Evolutionary conservation across 768 basidiomycete species (phyloP), one percentile per base, ranked within the genome.

Genomic region (Lactarius deliciosus): DNA sequence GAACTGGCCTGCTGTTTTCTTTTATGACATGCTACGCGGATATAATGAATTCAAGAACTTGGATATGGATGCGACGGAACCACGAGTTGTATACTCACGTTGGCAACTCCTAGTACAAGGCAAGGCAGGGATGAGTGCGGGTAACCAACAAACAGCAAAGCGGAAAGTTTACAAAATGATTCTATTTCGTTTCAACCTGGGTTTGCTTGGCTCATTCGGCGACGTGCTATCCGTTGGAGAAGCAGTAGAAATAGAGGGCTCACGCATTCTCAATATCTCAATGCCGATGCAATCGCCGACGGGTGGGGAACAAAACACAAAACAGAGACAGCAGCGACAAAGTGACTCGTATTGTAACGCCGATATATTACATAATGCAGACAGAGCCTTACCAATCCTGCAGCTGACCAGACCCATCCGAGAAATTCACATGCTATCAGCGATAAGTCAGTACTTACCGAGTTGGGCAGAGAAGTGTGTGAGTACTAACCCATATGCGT

Each of bases 401-500:
- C 34, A 34, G 32, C 32, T 16, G 18, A 36, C 56, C 3, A 56
- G 55, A 34, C 22, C 22, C n/a, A 16, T 25, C 50, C 22, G 20
- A 50, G 2, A 53, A 53, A 25, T 20, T 57, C 41, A 68, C 66
- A 68, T 68, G 53, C 66, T 65, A 56, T 64, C 32, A 40, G 38
- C 45, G 10, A 22, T 32, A 43, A 20, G 64, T 58, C 25, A 66
- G 47, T n/a, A 41, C 3, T 3, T 11, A 32, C 40, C 18, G 5
- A 10, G 7, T 8, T 6, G 3, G 32, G 36, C 2, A 13, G 30
- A 62, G 32, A 18, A 18, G 25, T 36, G 34, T 53, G 63, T 38
- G 36, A 38, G 36, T 54, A 82, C 88, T 75, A 75, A 88, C 90
- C 91, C 91, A 71, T 92, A 92, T 65, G 88, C 91, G 76, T 91